Evolutionary conservation across 352 stramenopile genomes (phyloP).

Genomic region (Phytophthora macrochlamydospora): DNA sequence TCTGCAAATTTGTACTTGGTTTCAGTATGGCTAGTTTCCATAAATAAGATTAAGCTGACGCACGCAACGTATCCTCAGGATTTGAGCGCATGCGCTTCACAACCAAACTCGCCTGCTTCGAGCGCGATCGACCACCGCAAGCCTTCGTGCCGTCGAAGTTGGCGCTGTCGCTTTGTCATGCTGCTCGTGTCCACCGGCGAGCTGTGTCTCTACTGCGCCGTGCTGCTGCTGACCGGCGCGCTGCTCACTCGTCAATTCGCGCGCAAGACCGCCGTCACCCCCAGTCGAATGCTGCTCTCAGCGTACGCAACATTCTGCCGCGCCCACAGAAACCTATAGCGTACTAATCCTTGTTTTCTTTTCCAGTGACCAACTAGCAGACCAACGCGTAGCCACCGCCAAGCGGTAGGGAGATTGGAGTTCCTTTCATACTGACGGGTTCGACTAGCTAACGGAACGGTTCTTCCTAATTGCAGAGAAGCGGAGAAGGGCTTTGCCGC

Average conservation of each 20-base stretch:
- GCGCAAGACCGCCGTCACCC: constrained; percentile 9
- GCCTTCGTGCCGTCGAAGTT: neutral
- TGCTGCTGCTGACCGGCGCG: constrained; percentile 30
- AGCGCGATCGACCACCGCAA: constrained; percentile 7
- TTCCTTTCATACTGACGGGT: neutral
- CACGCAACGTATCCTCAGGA: neutral
- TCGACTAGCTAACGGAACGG: constrained; percentile 1
- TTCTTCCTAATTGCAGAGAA: constrained; percentile 29
- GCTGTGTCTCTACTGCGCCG: constrained; percentile 25
- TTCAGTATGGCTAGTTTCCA: too few relatives aligned
- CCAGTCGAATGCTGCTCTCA: constrained; percentile 23
- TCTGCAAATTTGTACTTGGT: neutral
- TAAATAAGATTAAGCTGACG: too few relatives aligned
- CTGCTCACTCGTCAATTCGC: constrained; percentile 16
- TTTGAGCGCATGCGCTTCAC: neutral
- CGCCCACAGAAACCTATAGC: neutral
- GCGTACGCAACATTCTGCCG: constrained; percentile 16
- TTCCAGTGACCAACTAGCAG: constrained; percentile 29
- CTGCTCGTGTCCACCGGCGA: constrained; percentile 9
- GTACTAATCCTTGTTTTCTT: constrained; percentile 3
- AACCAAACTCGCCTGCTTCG: constrained; percentile 13
- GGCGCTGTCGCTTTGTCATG: neutral
- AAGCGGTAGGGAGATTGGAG: constrained; percentile 21
- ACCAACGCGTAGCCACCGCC: constrained; percentile 17
- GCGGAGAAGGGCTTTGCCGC: constrained; percentile 38